Conservation (phyloP, 108 stramenopile species). For the Cyclotella cryptica region DNA sequence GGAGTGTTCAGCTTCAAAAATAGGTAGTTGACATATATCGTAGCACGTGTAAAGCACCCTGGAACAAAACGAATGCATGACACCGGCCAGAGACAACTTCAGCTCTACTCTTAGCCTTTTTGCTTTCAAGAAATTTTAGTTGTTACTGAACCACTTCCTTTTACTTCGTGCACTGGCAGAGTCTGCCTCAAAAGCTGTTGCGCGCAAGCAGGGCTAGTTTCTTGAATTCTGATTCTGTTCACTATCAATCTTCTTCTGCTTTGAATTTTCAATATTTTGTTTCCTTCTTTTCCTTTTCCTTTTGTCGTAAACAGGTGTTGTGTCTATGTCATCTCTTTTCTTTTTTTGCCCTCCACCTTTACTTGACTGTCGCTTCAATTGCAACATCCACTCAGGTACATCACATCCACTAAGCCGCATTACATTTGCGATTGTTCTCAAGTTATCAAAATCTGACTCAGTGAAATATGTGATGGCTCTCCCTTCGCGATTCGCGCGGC, state of each 20-base stretch:
- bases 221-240: background rate
- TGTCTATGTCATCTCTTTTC: constrained; percentile 72
- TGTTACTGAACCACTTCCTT: too few species aligned
- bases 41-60: too few species aligned
- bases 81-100: too few species aligned
- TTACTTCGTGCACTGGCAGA: too few species aligned
- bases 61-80: too few species aligned
- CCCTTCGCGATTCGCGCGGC: constrained; percentile 93
- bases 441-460: constrained; percentile 85
- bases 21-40: too few species aligned
- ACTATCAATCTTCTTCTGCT: constrained; percentile 5
- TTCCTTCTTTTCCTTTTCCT: constrained; percentile 61
- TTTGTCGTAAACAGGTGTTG: constrained; percentile 80
- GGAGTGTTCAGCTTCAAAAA: too few species aligned
- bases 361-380: constrained; percentile 53
- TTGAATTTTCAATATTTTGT: constrained; percentile 17
- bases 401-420: constrained; percentile 93
- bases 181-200: too few species aligned
- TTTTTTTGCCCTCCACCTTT: constrained; percentile 43
- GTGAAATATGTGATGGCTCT: constrained; percentile 97
- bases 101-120: too few species aligned
- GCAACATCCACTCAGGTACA: constrained; percentile 94
- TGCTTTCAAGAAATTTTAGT: background rate
- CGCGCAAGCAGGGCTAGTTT: background rate
- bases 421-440: constrained; percentile 95